Evolutionary conservation across 2,329 filamentous ascomycete species (phyloP), one percentile per base, ranked within the genome.

Genomic region (Pezicula rhizophila): DNA sequence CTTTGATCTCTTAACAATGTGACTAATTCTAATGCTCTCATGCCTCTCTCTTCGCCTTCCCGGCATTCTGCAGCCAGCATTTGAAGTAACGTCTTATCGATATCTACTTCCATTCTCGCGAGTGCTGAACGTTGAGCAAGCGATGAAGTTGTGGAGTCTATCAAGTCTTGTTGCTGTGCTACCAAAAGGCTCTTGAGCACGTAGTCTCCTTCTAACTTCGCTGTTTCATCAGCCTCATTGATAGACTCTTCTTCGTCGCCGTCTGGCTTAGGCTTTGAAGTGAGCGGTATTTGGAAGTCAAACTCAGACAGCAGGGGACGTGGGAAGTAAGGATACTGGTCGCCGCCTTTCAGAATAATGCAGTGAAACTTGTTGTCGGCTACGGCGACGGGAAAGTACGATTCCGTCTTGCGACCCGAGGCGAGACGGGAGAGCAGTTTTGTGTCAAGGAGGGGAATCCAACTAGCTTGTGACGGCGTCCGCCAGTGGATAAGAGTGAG

Each of bases 281-380:
- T 79, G 31, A 96, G 72, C 0, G 95, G 93, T 15, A 99, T 79
- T 39, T 85, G 82, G 65, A 99, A 95, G 43, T 90, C 88, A 63
- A 99, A 99, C 66, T 99, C 93, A 38, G 85, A 91, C 33, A 99
- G 83, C 34, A 96, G 73, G 2, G 89, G 91, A 8, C 87, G 84
- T 10, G 89, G 93, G 70, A 92, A 97, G 71, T 93, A 96, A 0
- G 92, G 91, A 63, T 96, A 89, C 63, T 85, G 80, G 64, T 99
- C 93, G 33, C 87, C 87, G 54, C 93, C 93, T 70, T 99, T 99
- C 63, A 99, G 83, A 60, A 99, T 97, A 69, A 99, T 96, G 71
- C 95, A 99, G 75, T 97, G 92, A 68, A 99, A 99, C 62, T 87
- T 92, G 62, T 87, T 79, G 60, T 91, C 83, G 2, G 92, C 89